Percentiles rank a stretch among this genome's conserved stretches.
These are phyloP conservation scores for Cronartium quercuum DNA, from an alignment of 1,284 basidiomycete genomes.

Conservation along the genomic window DNA sequence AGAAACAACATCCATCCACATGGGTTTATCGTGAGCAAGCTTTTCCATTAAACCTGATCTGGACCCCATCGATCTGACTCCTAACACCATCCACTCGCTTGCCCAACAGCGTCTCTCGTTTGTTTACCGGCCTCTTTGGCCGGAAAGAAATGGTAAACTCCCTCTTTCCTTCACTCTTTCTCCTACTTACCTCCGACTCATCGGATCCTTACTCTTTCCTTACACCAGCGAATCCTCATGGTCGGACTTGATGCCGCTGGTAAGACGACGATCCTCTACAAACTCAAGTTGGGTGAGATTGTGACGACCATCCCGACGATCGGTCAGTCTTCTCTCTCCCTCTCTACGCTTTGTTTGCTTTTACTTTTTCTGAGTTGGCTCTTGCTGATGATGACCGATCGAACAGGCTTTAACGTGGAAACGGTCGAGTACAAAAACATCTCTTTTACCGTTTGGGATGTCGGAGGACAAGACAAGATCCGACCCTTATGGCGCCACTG, in stretches of 20 bases:
- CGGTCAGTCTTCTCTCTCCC: conserved; percentile 57
- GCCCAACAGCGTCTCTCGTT: conserved; percentile 60
- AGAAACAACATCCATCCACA: no score
- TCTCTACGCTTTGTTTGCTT: conserved; percentile 3
- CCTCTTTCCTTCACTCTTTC: neutral
- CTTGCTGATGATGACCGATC: neutral
- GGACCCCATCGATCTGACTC: neutral
- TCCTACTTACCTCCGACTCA: neutral
- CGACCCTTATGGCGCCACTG: conserved; percentile 99
- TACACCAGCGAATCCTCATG: conserved; percentile 57
- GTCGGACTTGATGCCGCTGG: conserved; percentile 87
- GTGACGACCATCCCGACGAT: conserved; percentile 99
- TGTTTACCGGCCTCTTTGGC: conserved; percentile 83
- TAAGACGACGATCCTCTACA: conserved; percentile 81
- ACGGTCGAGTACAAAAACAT: conserved; percentile 99
- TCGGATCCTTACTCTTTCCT: conserved; percentile 3
- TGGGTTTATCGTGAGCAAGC: neutral
- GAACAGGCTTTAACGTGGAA: conserved; percentile 91
- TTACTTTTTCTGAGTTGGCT: neutral
- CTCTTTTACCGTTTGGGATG: conserved; percentile 99
- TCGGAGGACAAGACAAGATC: conserved; percentile 98
- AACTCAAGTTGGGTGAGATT: conserved; percentile 98
- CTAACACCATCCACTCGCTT: neutral
- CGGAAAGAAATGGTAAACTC: conserved; percentile 98
- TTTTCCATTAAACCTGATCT: neutral